Base-by-base conservation (phyloP, 208 protist genomes). In the Porcisia deanei region DNA sequence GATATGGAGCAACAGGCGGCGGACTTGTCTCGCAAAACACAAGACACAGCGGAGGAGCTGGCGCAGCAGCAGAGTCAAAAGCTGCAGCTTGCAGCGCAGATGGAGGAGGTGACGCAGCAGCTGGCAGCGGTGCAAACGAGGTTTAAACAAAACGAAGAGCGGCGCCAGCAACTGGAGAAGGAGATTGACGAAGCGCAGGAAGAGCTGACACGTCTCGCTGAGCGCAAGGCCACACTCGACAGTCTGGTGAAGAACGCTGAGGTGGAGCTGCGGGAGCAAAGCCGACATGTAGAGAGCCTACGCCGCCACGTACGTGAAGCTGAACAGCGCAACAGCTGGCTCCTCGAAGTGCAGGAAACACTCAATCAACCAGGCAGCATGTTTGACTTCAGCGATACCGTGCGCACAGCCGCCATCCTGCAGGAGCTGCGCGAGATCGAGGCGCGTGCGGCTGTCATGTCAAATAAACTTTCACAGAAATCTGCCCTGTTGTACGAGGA, bases 401-500 rank as follows among this genome's bases (percentile, higher is more conserved):
- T 65, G 12, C 86, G 86, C 73, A 97, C 94, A 14, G 76, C 76
- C 7, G 71, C 80, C 30, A 94, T 86, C 68, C 79, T 96, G 74
- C 71, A 88, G 16, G 89, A 89, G 69, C 87, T 97, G 52, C 88
- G 87, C 16, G 91, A 95, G 73, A 83, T 90, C 8, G 92, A 97
- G 76, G 87, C 88, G 34, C 88, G 90, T 37, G 79, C 87, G 6
- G 87, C 86, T 12, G 81, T 89, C 9, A 88, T 98, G 79, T 88
- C 77, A 3, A 94, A 93, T 70, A 88, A 82, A 2, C 77, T 99
- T 20, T 98, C 98, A 76, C 91, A 94, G 41, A 99, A 99, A 78
- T 94, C 98, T 6, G 95, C 98, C 37, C 80, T 94, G 22, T 93
- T 99, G 45, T 98, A 98, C 81, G 97, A 99, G 60, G 97, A 95